Conservation (phyloP, 2,329 filamentous ascomycete genomes). For the Alternaria gaisen region DNA sequence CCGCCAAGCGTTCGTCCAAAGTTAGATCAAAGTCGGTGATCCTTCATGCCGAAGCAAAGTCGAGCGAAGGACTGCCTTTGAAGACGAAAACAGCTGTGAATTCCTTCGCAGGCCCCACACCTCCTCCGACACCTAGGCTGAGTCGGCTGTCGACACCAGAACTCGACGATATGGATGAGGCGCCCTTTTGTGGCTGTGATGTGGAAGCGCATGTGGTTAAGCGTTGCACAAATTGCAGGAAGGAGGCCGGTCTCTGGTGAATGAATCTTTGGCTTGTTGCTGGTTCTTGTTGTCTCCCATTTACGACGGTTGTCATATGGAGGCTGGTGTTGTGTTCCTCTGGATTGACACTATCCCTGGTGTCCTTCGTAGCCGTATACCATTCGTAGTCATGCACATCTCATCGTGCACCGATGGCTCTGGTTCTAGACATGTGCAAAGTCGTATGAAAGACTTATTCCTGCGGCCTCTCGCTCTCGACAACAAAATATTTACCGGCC, state of each 20-base stretch:
- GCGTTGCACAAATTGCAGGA: slow-evolving; percentile 32
- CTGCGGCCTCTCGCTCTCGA: slow-evolving; percentile 66
- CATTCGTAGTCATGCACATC: not conserved
- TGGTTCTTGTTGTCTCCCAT: not conserved
- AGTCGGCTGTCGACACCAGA: slow-evolving; percentile 47
- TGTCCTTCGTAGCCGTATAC: not conserved
- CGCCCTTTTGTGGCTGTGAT: slow-evolving; percentile 47
- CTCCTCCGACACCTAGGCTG: slow-evolving; percentile 45
- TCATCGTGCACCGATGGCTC: not conserved
- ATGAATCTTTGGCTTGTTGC: not conserved
- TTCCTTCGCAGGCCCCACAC: slow-evolving; percentile 14
- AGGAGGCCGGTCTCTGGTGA: slow-evolving; percentile 1
- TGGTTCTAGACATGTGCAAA: not conserved
- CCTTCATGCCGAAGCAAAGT: slow-evolving; percentile 18
- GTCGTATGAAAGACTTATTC: slow-evolving; percentile 23
- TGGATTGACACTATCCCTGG: not conserved
- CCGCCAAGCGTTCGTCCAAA: slow-evolving; percentile 11
- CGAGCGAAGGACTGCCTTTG: not conserved
- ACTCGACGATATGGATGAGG: slow-evolving; percentile 36
- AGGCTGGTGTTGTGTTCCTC: not conserved
- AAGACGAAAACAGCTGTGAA: not conserved
- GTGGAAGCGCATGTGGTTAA: slow-evolving; percentile 16
- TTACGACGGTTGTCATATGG: not conserved
- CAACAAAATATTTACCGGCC: slow-evolving; percentile 78
- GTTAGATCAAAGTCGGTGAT: slow-evolving; percentile 28